These are phyloP conservation scores for Coniochaeta hoffmannii DNA, from an alignment of 2,329 filamentous ascomycete genomes.

Conservation along the genomic window DNA sequence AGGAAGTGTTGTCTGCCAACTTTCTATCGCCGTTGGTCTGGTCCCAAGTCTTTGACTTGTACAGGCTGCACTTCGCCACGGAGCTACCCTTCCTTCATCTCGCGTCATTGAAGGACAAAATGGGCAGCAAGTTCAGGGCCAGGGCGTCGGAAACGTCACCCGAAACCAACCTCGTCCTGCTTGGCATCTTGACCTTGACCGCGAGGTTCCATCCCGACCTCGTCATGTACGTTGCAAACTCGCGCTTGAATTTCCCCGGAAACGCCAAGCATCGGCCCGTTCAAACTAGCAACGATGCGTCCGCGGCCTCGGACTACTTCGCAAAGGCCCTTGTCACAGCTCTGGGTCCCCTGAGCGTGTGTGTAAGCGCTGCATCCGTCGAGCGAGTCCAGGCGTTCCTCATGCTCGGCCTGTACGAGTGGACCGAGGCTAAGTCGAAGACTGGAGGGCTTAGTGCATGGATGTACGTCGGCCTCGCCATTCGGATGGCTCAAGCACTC, in stretches of 20 bases:
- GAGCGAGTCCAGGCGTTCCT: conserved; percentile 60
- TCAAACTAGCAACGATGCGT: conserved; percentile 36
- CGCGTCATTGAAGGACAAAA: conserved; percentile 50
- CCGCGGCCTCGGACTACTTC: conserved; percentile 57
- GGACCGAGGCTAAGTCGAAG: conserved; percentile 50
- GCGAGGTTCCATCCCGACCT: conserved; percentile 59
- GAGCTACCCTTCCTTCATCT: conserved; percentile 67
- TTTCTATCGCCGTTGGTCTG: conserved; percentile 59
- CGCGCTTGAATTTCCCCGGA: conserved; percentile 19
- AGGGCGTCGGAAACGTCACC: conserved; percentile 28
- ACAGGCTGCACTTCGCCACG: conserved; percentile 63
- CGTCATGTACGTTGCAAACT: conserved; percentile 42
- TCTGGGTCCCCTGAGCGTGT: conserved; percentile 37
- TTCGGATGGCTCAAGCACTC: conserved; percentile 55
- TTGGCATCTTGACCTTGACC: conserved; percentile 62
- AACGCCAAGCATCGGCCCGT: conserved; percentile 25
- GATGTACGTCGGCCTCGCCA: conserved; percentile 58
- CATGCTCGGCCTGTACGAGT: conserved; percentile 66
- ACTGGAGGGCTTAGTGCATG: conserved; percentile 52
- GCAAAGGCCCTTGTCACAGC: conserved; percentile 49
- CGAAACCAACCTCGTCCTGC: conserved; percentile 49
- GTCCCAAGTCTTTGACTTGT: conserved; percentile 63
- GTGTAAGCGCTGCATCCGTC: conserved; percentile 45
- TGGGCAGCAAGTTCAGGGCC: conserved; percentile 32
- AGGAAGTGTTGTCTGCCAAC: conserved; percentile 54